Evolutionary conservation across 331 rosid genomes (phyloP).

Genomic region (Erythrophleum ivorense): DNA sequence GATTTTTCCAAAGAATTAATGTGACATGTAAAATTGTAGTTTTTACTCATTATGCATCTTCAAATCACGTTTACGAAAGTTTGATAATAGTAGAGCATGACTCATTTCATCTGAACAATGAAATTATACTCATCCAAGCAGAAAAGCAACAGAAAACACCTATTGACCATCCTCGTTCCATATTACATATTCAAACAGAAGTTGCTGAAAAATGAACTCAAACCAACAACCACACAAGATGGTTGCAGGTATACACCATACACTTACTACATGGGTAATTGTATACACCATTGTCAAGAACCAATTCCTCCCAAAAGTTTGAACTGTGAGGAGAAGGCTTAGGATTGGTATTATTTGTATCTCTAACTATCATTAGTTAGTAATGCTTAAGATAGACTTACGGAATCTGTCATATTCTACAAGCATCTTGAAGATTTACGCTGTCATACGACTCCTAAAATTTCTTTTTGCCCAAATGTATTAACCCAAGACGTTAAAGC

Average conservation of each 20-base stretch:
- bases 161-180: background rate
- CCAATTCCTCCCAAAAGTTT: background rate
- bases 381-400: background rate
- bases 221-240: background rate
- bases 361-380: background rate
- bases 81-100: background rate
- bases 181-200: background rate
- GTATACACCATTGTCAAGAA: background rate
- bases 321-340: background rate
- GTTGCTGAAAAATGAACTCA: background rate
- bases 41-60: background rate
- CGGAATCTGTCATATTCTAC: background rate
- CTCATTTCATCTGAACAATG: background rate
- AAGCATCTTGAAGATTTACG: background rate
- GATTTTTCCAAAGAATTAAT: background rate
- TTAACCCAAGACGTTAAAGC: background rate
- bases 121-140: background rate
- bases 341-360: background rate
- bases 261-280: background rate
- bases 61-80: too few species aligned
- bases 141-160: background rate
- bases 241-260: background rate
- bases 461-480: constrained; percentile 3
- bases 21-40: background rate
- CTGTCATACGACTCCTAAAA: background rate